Conservation (phyloP, 2,329 filamentous ascomycete species). For the Rutstroemia sp. region DNA sequence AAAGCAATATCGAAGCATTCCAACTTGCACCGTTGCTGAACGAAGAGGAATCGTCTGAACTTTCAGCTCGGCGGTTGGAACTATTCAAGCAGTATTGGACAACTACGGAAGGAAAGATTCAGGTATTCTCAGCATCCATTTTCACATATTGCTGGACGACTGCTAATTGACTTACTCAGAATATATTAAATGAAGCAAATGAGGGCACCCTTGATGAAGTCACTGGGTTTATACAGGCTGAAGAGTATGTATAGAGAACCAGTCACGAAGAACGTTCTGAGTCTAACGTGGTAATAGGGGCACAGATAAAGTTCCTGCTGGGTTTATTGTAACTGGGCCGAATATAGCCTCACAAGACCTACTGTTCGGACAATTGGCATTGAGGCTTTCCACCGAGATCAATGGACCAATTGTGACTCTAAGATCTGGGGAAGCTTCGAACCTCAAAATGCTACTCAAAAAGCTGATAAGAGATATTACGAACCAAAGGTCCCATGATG, state of each 20-base stretch:
- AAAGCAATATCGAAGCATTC: conserved; percentile 3
- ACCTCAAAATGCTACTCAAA: conserved; percentile 66
- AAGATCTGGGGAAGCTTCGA: conserved; percentile 63
- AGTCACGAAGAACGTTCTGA: neutral
- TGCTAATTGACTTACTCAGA: conserved; percentile 31
- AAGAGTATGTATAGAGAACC: neutral
- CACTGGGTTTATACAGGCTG: conserved; percentile 41
- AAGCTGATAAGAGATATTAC: conserved; percentile 64
- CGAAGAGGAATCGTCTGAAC: conserved; percentile 43
- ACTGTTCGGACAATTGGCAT: conserved; percentile 63
- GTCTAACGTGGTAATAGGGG: conserved; percentile 11
- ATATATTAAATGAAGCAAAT: conserved; percentile 54
- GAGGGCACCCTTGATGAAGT: conserved; percentile 52
- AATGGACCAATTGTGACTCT: conserved; percentile 56
- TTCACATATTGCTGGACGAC: conserved; percentile 12
- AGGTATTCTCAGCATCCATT: conserved; percentile 34
- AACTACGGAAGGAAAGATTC: conserved; percentile 54
- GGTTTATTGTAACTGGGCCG: conserved; percentile 69
- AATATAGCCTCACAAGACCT: conserved; percentile 69
- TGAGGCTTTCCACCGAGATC: conserved; percentile 40
- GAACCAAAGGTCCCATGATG: conserved; percentile 36
- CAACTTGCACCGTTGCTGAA: conserved; percentile 47
- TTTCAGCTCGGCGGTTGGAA: conserved; percentile 45
- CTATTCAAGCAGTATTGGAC: conserved; percentile 59
- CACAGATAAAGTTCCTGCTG: conserved; percentile 43